Percentiles rank a stretch among this genome's conserved stretches.
Evolutionary conservation across 163 green algal genomes (phyloP).

Genomic region (Smithsoniella earleae): DNA sequence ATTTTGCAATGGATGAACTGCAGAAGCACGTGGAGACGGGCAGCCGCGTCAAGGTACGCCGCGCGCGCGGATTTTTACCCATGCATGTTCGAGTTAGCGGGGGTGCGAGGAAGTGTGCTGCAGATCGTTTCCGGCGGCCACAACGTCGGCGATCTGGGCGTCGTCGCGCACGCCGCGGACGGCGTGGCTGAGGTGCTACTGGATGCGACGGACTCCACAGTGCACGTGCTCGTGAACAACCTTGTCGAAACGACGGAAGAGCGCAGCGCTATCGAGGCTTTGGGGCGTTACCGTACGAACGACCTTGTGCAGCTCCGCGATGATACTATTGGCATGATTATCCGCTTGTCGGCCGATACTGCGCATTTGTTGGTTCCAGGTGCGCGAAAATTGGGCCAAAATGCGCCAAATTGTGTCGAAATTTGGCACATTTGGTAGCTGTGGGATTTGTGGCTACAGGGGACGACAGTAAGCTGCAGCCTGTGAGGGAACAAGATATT

Average conservation of each 20-base stretch:
- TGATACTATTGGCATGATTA: conserved; percentile 2
- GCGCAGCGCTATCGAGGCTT: conserved; percentile 10
- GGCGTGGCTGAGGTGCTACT: conserved; percentile 14
- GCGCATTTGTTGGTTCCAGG: conserved; percentile 5
- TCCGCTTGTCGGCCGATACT: conserved; percentile 7
- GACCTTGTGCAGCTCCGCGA: conserved; percentile 29
- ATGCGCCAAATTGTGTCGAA: too few relatives aligned
- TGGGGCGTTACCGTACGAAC: conserved; percentile 21
- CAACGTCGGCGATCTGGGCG: conserved; percentile 20
- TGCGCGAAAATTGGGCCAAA: too few relatives aligned
- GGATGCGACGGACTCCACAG: not conserved
- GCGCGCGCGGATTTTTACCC: not conserved
- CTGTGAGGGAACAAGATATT: conserved; percentile 16
- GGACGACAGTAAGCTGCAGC: not conserved
- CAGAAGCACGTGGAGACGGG: conserved; percentile 25
- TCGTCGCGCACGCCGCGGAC: not conserved
- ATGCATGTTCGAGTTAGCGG: too few relatives aligned
- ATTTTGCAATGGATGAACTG: conserved; percentile 28
- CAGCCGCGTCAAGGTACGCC: conserved; percentile 5
- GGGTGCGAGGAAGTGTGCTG: too few relatives aligned
- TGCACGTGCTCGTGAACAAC: conserved; percentile 30
- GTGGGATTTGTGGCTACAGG: too few relatives aligned
- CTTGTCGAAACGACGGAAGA: conserved; percentile 25
- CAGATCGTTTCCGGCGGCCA: conserved; percentile 19
- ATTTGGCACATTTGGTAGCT: too few relatives aligned